phyloP scores from a whole-genome alignment of 345 rosid genomes.

The Citrus medica region DNA sequence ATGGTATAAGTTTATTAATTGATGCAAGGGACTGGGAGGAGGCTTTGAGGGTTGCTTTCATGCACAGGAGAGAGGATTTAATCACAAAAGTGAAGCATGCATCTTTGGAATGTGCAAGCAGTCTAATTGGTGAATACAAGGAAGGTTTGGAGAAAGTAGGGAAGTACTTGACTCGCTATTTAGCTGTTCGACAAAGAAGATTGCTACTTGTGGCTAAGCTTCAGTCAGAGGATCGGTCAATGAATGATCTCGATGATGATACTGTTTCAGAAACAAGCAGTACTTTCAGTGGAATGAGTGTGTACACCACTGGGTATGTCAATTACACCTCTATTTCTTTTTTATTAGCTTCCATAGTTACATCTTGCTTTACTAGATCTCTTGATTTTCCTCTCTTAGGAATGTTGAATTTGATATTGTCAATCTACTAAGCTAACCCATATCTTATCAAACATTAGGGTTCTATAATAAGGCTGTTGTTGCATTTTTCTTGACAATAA shows the following conservation, averaged over 20 bases:
- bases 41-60: slow-evolving; percentile 74
- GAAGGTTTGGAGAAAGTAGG: slow-evolving; percentile 88
- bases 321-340: slow-evolving; percentile 5
- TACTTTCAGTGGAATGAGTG: slow-evolving; percentile 94
- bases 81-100: slow-evolving; percentile 59
- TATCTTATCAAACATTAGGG: neutral
- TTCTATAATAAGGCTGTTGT: neutral
- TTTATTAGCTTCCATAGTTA: neutral
- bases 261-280: slow-evolving; percentile 93
- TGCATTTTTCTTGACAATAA: neutral
- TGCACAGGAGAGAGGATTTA: slow-evolving; percentile 62
- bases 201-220: slow-evolving; percentile 91
- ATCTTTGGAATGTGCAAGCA: slow-evolving; percentile 72
- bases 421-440: neutral
- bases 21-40: slow-evolving; percentile 96
- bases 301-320: slow-evolving; percentile 75
- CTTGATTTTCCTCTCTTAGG: neutral
- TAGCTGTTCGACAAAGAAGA: slow-evolving; percentile 95
- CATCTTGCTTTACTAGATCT: neutral
- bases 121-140: slow-evolving; percentile 58
- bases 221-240: slow-evolving; percentile 61
- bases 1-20: slow-evolving; percentile 65
- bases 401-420: neutral
- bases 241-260: slow-evolving; percentile 77
- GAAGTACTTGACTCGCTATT: slow-evolving; percentile 87